A percentile compares a stretch with the other conserved stretches of the same genome.
These are phyloP conservation scores for Aspergillus luchuensis DNA, from an alignment of 2,329 filamentous ascomycete species.

Conservation along the genomic window DNA sequence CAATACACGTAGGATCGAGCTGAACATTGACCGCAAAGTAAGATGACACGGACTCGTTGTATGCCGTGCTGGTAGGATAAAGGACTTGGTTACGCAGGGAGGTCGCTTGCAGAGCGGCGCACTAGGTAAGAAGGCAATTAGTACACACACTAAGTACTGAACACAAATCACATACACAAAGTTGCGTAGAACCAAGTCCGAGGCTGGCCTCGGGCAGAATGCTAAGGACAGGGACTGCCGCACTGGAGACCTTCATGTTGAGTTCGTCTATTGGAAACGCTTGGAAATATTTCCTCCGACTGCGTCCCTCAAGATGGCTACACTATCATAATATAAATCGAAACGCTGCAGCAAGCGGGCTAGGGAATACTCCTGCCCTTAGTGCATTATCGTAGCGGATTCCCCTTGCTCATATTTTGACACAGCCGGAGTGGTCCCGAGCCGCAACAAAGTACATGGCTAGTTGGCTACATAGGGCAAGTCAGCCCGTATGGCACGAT, in stretches of 20 bases:
- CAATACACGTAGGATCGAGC: slow-evolving; percentile 26
- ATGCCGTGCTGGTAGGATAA: slow-evolving; percentile 20
- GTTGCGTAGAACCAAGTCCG: background rate
- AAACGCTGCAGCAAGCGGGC: too few species aligned
- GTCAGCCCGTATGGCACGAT: too few species aligned
- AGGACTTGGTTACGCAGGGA: slow-evolving; percentile 20
- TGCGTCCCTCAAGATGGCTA: background rate
- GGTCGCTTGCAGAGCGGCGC: slow-evolving; percentile 11
- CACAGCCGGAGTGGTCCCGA: too few species aligned
- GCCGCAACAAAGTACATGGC: too few species aligned
- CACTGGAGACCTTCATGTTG: background rate
- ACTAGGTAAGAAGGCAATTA: slow-evolving; percentile 3
- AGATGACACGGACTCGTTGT: slow-evolving; percentile 21
- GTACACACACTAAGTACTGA: background rate
- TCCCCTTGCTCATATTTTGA: too few species aligned
- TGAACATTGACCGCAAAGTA: slow-evolving; percentile 30
- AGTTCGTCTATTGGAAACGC: background rate
- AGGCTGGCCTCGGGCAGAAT: background rate
- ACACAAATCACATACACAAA: background rate
- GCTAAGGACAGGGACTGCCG: background rate
- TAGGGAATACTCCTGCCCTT: too few species aligned
- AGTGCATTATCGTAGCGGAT: too few species aligned
- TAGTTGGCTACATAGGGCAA: too few species aligned
- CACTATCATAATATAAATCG: background rate
- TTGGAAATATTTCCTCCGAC: background rate